phyloP scores from a whole-genome alignment of 768 basidiomycete genomes.

The Xanthoconium purpureum region DNA sequence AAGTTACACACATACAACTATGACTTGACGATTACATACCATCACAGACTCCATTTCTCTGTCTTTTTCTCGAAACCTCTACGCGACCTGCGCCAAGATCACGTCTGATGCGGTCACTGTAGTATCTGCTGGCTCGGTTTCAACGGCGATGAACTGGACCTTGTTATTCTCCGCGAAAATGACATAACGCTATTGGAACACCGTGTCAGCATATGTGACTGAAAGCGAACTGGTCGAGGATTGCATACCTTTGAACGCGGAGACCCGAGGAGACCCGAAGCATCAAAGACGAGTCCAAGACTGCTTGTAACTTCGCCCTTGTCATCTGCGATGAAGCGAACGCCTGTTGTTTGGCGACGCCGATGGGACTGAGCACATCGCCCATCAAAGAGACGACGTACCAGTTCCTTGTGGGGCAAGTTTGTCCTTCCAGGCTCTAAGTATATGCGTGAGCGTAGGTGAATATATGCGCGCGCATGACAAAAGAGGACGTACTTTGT shows the following conservation, averaged over 20 bases:
- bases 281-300: constrained; percentile 62
- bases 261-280: constrained; percentile 57
- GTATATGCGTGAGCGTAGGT: neutral
- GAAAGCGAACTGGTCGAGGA: neutral
- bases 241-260: constrained; percentile 59
- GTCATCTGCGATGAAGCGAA: constrained; percentile 70
- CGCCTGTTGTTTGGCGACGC: constrained; percentile 31
- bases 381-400: constrained; percentile 26
- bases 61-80: neutral
- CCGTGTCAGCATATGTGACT: neutral
- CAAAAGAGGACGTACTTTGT: constrained; percentile 37
- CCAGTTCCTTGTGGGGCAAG: constrained; percentile 56
- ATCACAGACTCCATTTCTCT: neutral
- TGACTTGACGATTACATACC: too few relatives aligned
- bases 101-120: constrained; percentile 52
- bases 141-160: constrained; percentile 52
- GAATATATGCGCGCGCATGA: constrained; percentile 2
- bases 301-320: constrained; percentile 51
- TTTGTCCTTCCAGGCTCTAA: constrained; percentile 65
- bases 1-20: too few relatives aligned
- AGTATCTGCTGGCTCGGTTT: constrained; percentile 44
- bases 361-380: neutral
- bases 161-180: constrained; percentile 57
- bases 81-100: constrained; percentile 38
- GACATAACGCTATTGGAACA: constrained; percentile 44